Evolutionary conservation across 352 stramenopile genomes (phyloP).

Genomic region (Phytophthora tubulina): DNA sequence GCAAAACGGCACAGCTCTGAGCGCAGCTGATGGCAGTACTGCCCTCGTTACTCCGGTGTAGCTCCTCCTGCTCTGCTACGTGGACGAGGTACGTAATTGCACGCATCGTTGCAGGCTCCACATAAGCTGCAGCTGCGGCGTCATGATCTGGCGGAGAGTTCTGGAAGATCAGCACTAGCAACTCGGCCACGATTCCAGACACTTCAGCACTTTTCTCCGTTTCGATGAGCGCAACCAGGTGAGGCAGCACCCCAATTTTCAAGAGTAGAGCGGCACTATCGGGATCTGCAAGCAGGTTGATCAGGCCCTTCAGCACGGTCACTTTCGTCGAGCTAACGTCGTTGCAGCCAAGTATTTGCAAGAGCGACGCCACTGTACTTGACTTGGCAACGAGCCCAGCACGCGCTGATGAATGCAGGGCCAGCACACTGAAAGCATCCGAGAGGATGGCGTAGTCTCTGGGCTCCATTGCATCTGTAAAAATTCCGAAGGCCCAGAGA

Average conservation of each 20-base stretch:
- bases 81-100: slow-evolving; percentile 41
- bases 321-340: slow-evolving; percentile 40
- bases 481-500: slow-evolving; percentile 75
- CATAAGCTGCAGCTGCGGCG: slow-evolving; percentile 28
- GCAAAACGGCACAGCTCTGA: slow-evolving; percentile 60
- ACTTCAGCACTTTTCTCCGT: slow-evolving; percentile 25
- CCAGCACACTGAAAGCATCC: slow-evolving; percentile 71
- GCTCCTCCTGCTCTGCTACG: slow-evolving; percentile 39
- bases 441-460: slow-evolving; percentile 70
- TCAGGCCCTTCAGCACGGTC: slow-evolving; percentile 58
- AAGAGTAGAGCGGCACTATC: slow-evolving; percentile 36
- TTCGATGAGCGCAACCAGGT: slow-evolving; percentile 35
- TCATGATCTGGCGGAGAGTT: slow-evolving; percentile 30
- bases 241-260: slow-evolving; percentile 39
- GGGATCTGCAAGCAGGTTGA: slow-evolving; percentile 62
- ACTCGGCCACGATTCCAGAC: slow-evolving; percentile 28
- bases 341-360: slow-evolving; percentile 51
- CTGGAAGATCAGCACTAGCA: slow-evolving; percentile 46
- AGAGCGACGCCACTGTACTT: slow-evolving; percentile 47
- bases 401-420: slow-evolving; percentile 62
- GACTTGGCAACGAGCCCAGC: slow-evolving; percentile 60
- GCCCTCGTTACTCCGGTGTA: slow-evolving; percentile 21
- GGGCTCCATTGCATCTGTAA: slow-evolving; percentile 62
- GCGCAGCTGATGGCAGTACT: slow-evolving; percentile 35
- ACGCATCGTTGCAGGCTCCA: slow-evolving; percentile 25